phyloP scores from a whole-genome alignment of 2,329 filamentous ascomycete species.

The Zymoseptoria ardabiliae region DNA sequence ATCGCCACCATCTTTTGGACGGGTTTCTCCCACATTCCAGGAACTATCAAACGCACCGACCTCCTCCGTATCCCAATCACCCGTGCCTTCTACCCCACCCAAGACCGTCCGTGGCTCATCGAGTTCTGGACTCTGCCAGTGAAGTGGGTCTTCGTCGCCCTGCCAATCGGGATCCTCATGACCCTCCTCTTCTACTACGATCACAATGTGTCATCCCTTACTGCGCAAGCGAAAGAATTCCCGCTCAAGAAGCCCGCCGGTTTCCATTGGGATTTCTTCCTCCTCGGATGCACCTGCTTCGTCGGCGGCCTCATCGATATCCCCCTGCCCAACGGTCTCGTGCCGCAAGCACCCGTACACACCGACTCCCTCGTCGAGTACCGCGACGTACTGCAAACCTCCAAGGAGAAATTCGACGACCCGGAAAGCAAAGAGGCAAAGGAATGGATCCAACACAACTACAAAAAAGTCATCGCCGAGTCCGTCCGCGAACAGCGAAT shows the following conservation, averaged over 20 bases:
- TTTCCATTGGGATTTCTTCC: slow-evolving; percentile 56
- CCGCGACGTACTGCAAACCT: slow-evolving; percentile 35
- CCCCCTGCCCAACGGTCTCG: slow-evolving; percentile 51
- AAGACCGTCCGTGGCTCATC: slow-evolving; percentile 42
- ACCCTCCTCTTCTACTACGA: slow-evolving; percentile 52
- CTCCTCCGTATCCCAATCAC: slow-evolving; percentile 38
- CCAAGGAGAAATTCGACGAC: slow-evolving; percentile 39
- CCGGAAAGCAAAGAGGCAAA: slow-evolving; percentile 26
- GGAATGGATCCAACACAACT: slow-evolving; percentile 35
- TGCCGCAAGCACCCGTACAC: slow-evolving; percentile 54
- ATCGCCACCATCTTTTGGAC: slow-evolving; percentile 49
- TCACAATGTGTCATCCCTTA: slow-evolving; percentile 49
- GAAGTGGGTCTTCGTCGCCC: slow-evolving; percentile 47
- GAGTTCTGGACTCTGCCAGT: slow-evolving; percentile 47
- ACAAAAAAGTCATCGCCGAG: slow-evolving; percentile 38
- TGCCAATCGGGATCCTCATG: slow-evolving; percentile 48
- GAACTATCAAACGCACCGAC: slow-evolving; percentile 36
- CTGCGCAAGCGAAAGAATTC: slow-evolving; percentile 49
- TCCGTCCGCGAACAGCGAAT: slow-evolving; percentile 51
- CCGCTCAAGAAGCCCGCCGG: slow-evolving; percentile 51
- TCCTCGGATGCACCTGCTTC: slow-evolving; percentile 50
- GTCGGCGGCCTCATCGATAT: slow-evolving; percentile 50
- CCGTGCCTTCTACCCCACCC: slow-evolving; percentile 42
- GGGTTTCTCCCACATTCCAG: slow-evolving; percentile 47
- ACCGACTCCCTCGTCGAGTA: slow-evolving; percentile 45